These are phyloP conservation scores for Xylariaceae sp. DNA, from an alignment of 2,329 filamentous ascomycete species.

Conservation along the genomic window DNA sequence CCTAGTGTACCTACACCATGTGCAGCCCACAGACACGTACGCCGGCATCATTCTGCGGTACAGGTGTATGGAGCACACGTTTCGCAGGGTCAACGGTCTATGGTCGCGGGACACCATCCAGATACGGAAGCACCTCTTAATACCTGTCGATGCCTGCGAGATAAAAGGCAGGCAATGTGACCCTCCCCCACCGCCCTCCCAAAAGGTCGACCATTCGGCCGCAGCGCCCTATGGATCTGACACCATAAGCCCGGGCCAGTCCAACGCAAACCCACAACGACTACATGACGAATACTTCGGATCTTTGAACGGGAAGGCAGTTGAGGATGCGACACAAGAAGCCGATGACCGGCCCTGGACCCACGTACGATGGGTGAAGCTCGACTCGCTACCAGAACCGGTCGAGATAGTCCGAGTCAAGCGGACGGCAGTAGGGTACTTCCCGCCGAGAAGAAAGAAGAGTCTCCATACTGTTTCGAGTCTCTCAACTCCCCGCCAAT, in stretches of 20 bases:
- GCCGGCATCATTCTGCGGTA: slow-evolving; percentile 89
- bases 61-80: slow-evolving; percentile 75
- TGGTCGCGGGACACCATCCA: slow-evolving; percentile 94
- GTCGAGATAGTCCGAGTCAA: slow-evolving; percentile 84
- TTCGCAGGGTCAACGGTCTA: slow-evolving; percentile 84
- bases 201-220: slow-evolving; percentile 49
- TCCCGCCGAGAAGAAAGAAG: slow-evolving; percentile 87
- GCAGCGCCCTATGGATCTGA: slow-evolving; percentile 42
- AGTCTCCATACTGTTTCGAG: slow-evolving; percentile 64
- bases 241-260: slow-evolving; percentile 20
- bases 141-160: slow-evolving; percentile 87
- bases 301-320: slow-evolving; percentile 34
- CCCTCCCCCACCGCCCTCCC: slow-evolving; percentile 43
- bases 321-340: slow-evolving; percentile 31
- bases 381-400: slow-evolving; percentile 64
- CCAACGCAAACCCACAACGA: slow-evolving; percentile 23
- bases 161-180: slow-evolving; percentile 69
- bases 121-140: slow-evolving; percentile 69
- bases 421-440: slow-evolving; percentile 78
- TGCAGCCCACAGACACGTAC: slow-evolving; percentile 78
- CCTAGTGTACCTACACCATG: slow-evolving; percentile 85
- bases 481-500: slow-evolving; percentile 63
- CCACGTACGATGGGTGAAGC: slow-evolving; percentile 83
- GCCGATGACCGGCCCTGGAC: slow-evolving; percentile 70
- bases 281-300: slow-evolving; percentile 43